Percentiles rank a stretch among this genome's conserved stretches.
These are phyloP conservation scores for Trebouxia gelatinosa DNA, from an alignment of 163 green algal species.

Conservation along the genomic window DNA sequence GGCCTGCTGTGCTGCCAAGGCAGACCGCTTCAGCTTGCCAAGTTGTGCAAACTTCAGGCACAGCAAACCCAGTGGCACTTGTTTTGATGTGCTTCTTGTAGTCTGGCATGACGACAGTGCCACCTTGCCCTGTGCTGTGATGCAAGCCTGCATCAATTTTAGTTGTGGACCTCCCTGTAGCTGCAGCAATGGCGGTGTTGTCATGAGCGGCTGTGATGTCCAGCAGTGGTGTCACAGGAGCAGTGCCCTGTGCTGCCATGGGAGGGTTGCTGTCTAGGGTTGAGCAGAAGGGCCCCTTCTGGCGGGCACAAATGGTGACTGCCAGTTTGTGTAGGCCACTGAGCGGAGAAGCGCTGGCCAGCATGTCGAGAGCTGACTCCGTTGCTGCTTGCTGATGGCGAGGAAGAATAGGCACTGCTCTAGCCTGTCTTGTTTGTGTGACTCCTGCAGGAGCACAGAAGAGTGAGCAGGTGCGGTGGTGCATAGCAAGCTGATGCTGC, in stretches of 20 bases:
- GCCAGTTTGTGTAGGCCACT: conserved; percentile 23
- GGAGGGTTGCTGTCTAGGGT: no score
- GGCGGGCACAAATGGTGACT: conserved; percentile 17
- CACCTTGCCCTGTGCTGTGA: no score
- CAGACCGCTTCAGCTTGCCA: not conserved
- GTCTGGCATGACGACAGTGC: no score
- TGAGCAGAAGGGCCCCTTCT: not conserved
- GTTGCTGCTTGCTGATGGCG: not conserved
- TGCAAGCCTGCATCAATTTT: no score
- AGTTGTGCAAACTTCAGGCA: not conserved
- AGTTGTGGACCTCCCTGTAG: no score
- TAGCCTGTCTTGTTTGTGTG: no score
- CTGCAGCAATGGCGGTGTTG: not conserved
- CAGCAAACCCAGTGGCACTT: not conserved
- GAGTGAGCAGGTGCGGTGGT: no score
- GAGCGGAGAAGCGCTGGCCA: not conserved
- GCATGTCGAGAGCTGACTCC: conserved; percentile 12
- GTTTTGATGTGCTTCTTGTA: no score
- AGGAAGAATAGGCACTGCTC: not conserved
- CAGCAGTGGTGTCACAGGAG: not conserved
- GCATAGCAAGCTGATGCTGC: no score
- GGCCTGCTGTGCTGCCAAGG: not conserved
- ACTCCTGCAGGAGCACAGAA: no score
- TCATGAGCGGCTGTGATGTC: not conserved
- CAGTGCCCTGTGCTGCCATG: not conserved